Percentiles rank a stretch among this genome's conserved stretches.
These are phyloP conservation scores for Durotheca rogersii DNA, from an alignment of 495 filamentous ascomycete species.

Conservation along the genomic window DNA sequence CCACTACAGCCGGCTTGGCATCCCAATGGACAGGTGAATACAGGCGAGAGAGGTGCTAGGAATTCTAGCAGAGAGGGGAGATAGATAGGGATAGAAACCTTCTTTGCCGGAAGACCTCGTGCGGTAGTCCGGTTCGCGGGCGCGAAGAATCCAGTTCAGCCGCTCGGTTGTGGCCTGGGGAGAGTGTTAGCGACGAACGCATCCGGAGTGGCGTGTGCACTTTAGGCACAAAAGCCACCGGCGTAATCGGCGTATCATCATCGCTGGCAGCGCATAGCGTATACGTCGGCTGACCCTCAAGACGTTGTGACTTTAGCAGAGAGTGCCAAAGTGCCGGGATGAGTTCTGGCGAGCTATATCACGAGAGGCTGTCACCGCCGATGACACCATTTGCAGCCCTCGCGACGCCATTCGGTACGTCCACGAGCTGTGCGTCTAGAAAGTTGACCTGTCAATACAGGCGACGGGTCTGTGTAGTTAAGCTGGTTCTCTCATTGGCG, in stretches of 20 bases:
- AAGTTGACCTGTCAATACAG: too few relatives aligned
- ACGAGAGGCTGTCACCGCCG: constrained; percentile 9
- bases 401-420: constrained; percentile 24
- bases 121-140: constrained; percentile 1
- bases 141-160: constrained; percentile 14
- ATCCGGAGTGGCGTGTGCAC: constrained; percentile 9
- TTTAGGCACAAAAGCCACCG: constrained; percentile 21
- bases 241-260: constrained; percentile 17
- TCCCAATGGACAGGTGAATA: constrained; percentile 9
- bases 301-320: constrained; percentile 16
- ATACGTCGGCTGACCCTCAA: constrained; percentile 18
- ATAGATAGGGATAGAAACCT: background rate
- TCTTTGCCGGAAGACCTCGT: background rate
- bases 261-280: constrained; percentile 11
- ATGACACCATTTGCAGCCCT: constrained; percentile 23
- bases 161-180: constrained; percentile 12
- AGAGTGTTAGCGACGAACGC: constrained; percentile 1
- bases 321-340: constrained; percentile 2
- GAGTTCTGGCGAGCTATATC: constrained; percentile 20
- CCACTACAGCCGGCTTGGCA: constrained; percentile 32
- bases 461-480: constrained; percentile 14
- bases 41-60: background rate
- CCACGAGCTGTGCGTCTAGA: constrained; percentile 15
- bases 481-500: constrained; percentile 18
- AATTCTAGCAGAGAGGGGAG: constrained; percentile 3